Evolutionary conservation across 2,329 filamentous ascomycete genomes (phyloP).

Genomic region (Trichoderma brevicompactum): DNA sequence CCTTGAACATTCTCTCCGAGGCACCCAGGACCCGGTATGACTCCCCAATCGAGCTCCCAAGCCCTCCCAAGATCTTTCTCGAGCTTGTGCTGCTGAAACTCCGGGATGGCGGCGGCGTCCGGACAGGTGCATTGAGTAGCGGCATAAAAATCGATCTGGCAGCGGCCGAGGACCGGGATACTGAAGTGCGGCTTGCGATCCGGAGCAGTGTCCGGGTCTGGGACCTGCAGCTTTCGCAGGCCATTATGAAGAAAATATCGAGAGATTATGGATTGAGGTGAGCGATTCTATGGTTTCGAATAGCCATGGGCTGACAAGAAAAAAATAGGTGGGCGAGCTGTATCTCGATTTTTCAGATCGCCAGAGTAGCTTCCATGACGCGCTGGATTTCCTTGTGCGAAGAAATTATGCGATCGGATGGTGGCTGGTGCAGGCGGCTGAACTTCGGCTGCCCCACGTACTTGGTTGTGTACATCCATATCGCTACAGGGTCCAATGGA

Average conservation of each 20-base stretch:
- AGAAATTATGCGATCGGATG: conserved; percentile 16
- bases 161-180: conserved; percentile 37
- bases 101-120: conserved; percentile 33
- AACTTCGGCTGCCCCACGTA: conserved; percentile 28
- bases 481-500: conserved; percentile 6
- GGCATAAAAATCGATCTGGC: conserved; percentile 34
- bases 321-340: conserved; percentile 1
- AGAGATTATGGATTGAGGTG: not conserved
- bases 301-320: conserved; percentile 3
- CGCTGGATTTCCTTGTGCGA: conserved; percentile 25
- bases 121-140: conserved; percentile 26
- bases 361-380: conserved; percentile 27
- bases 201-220: conserved; percentile 50
- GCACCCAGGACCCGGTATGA: conserved; percentile 78
- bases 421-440: conserved; percentile 19
- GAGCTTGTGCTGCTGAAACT: conserved; percentile 45
- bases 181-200: conserved; percentile 39
- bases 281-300: not conserved
- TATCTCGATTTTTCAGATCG: conserved; percentile 6
- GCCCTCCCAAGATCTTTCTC: conserved; percentile 41
- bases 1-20: conserved; percentile 78
- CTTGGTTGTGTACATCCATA: not conserved
- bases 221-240: conserved; percentile 54
- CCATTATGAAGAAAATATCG: conserved; percentile 44
- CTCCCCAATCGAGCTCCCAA: conserved; percentile 44